Conservation (phyloP, 345 rosid species). For the Syzygium aromaticum region DNA sequence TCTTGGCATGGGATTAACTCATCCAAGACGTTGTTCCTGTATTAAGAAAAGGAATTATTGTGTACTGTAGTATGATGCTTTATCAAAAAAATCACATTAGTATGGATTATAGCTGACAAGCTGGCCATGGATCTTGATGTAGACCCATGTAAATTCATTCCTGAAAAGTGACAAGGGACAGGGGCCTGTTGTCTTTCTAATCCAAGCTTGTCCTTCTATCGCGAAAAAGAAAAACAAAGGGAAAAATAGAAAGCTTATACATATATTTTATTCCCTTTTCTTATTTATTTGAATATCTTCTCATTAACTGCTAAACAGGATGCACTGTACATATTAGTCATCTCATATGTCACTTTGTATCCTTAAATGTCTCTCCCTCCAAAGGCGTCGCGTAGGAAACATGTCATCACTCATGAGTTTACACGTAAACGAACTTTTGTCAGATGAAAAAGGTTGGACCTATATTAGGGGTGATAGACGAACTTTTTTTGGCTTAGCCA, state of each 20-base stretch:
- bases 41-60: neutral
- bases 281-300: neutral
- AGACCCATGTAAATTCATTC: neutral
- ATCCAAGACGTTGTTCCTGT: neutral
- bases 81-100: neutral
- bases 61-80: neutral
- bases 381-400: neutral
- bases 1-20: neutral
- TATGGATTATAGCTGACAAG: neutral
- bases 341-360: neutral
- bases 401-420: neutral
- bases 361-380: neutral
- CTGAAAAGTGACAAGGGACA: neutral
- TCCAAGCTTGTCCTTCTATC: neutral
- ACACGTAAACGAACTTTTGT: neutral
- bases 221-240: neutral
- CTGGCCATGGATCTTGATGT: neutral
- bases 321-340: neutral
- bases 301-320: neutral
- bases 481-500: neutral
- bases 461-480: neutral
- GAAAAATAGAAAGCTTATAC: neutral
- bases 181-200: neutral
- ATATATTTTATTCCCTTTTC: neutral
- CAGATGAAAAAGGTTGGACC: neutral